A percentile compares a stretch with the other conserved stretches of the same genome.
Conservation (phyloP, 495 filamentous ascomycete species). For the Astrocystis sublimbata region DNA sequence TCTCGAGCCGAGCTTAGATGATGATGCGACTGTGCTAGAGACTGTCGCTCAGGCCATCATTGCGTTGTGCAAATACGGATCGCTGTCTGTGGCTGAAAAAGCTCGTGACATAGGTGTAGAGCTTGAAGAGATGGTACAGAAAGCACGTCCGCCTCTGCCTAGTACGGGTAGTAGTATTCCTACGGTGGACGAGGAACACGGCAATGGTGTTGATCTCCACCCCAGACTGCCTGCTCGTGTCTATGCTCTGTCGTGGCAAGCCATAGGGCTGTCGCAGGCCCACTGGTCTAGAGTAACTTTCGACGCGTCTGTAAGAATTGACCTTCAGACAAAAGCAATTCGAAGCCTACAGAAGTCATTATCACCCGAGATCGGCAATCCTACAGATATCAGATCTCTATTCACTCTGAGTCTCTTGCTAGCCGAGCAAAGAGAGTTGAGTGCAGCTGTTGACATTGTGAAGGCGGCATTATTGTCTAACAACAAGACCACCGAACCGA, state of each 20-base stretch:
- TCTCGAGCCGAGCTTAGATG: constrained; percentile 70
- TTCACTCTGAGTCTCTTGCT: constrained; percentile 79
- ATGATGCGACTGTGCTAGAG: constrained; percentile 68
- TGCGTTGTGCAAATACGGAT: constrained; percentile 79
- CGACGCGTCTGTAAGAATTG: constrained; percentile 64
- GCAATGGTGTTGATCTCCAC: constrained; percentile 39
- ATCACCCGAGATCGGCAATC: constrained; percentile 59
- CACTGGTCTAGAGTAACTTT: constrained; percentile 82
- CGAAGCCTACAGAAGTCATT: constrained; percentile 70
- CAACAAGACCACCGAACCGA: constrained; percentile 38
- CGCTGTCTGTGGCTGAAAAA: constrained; percentile 71
- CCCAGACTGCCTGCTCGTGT: constrained; percentile 51
- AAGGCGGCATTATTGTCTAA: constrained; percentile 56
- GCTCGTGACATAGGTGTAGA: constrained; percentile 65
- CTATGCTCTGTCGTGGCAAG: constrained; percentile 71
- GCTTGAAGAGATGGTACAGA: constrained; percentile 62
- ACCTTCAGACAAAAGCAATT: constrained; percentile 72
- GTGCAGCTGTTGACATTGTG: constrained; percentile 73
- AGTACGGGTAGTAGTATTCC: constrained; percentile 25
- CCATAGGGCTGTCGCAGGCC: constrained; percentile 78
- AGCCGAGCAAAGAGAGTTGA: constrained; percentile 76
- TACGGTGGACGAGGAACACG: constrained; percentile 34
- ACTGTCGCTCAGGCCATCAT: constrained; percentile 77
- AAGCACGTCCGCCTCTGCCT: constrained; percentile 28
- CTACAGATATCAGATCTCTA: constrained; percentile 66